A percentile compares a stretch with the other conserved stretches of the same genome.
Evolutionary conservation across 352 stramenopile species (phyloP).

Genomic region (Pythium volutum): DNA sequence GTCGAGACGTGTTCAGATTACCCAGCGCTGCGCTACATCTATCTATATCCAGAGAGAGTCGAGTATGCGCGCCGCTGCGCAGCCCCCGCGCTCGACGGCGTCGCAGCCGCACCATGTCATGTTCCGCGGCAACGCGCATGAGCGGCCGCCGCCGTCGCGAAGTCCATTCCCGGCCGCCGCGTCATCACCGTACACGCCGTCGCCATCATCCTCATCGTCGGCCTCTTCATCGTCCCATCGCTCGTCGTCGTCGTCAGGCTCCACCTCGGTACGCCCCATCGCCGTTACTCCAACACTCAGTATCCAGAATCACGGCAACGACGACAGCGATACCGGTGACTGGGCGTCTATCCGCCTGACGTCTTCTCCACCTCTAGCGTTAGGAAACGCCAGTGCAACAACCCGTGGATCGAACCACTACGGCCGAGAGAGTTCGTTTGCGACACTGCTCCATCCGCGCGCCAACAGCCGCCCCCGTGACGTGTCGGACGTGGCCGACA

Average conservation of each 20-base stretch:
- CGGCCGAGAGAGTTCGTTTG: neutral
- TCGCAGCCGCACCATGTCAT: neutral
- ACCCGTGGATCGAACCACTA: neutral
- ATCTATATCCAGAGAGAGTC: no score
- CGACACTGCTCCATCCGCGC: neutral
- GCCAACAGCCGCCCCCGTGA: no score
- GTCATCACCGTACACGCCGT: conserved; percentile 2
- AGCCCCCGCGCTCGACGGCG: neutral
- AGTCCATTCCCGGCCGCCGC: neutral
- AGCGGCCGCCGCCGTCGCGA: neutral
- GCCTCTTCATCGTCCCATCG: conserved; percentile 6
- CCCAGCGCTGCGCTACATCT: no score
- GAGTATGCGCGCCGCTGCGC: conserved; percentile 2
- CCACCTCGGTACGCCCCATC: neutral
- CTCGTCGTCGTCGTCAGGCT: conserved; percentile 1
- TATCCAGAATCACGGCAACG: neutral
- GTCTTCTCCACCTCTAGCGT: neutral
- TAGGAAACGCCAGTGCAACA: neutral
- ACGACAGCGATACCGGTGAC: conserved; percentile 14
- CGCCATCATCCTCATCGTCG: conserved; percentile 15
- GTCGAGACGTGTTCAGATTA: neutral
- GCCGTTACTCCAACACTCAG: neutral
- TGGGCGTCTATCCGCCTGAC: conserved; percentile 23
- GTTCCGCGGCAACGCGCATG: neutral
- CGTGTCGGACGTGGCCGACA: no score